These are phyloP conservation scores for Bocquillonia castaneifolia DNA, from an alignment of 441 rosid genomes.

Conservation along the genomic window DNA sequence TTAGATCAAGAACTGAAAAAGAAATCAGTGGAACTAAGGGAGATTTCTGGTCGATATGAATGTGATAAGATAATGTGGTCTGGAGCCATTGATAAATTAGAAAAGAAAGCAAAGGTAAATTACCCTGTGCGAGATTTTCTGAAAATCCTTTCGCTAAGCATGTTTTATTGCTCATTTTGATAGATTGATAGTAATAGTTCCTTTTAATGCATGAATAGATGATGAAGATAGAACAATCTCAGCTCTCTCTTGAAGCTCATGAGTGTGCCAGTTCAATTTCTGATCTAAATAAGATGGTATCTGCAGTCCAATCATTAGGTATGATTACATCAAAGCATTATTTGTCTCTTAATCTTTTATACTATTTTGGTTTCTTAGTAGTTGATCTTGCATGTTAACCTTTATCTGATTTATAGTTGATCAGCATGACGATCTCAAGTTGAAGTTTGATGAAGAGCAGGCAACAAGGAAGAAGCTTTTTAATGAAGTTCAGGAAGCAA, in stretches of 20 bases:
- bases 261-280: constrained; percentile 59
- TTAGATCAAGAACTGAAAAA: constrained; percentile 54
- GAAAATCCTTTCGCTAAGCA: background rate
- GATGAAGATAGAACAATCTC: constrained; percentile 66
- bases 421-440: constrained; percentile 66
- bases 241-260: constrained; percentile 61
- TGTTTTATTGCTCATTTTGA: too few relatives aligned
- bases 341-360: too few relatives aligned
- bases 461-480: constrained; percentile 66
- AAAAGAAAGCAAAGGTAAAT: constrained; percentile 52
- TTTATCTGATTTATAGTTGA: constrained; percentile 42
- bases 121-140: constrained; percentile 13
- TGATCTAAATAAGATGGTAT: constrained; percentile 57
- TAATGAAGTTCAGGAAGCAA: constrained; percentile 70
- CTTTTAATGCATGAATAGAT: constrained; percentile 35
- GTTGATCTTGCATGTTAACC: background rate
- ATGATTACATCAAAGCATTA: constrained; percentile 8
- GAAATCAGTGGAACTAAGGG: constrained; percentile 47
- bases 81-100: constrained; percentile 37
- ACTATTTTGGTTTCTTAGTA: background rate
- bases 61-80: constrained; percentile 45
- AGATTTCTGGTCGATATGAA: constrained; percentile 44
- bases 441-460: constrained; percentile 62
- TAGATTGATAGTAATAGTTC: too few relatives aligned
- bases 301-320: constrained; percentile 70